phyloP scores from a whole-genome alignment of 257 asterid species.

The Asclepias syriaca region DNA sequence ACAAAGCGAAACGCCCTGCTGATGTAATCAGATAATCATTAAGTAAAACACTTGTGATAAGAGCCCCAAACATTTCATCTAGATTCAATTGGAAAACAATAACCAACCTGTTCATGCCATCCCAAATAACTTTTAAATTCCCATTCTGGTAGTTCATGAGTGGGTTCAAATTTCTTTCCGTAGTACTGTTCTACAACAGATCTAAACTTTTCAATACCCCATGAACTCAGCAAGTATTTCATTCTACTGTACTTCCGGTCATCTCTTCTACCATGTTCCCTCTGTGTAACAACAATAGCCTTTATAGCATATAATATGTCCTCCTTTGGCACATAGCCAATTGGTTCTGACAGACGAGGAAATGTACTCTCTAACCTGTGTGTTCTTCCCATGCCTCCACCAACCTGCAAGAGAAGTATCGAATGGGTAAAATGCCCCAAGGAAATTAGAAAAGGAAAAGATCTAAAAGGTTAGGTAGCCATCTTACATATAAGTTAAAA shows the following conservation, averaged over 20 bases:
- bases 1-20: background rate
- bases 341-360: conserved; percentile 81
- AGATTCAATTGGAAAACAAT: background rate
- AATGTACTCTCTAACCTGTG: conserved; percentile 83
- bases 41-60: background rate
- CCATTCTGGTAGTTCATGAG: conserved; percentile 88
- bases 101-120: conserved; percentile 91
- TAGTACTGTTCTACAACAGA: conserved; percentile 76
- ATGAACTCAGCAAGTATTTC: conserved; percentile 87
- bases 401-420: conserved; percentile 58
- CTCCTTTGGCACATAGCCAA: conserved; percentile 93
- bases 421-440: background rate
- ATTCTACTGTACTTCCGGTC: conserved; percentile 94
- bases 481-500: conserved; percentile 77
- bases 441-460: conserved; percentile 13
- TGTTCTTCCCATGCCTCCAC: conserved; percentile 99
- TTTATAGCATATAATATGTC: conserved; percentile 86
- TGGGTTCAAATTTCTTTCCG: conserved; percentile 76
- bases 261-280: conserved; percentile 97
- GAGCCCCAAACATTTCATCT: background rate
- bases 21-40: background rate
- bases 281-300: conserved; percentile 90
- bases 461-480: conserved; percentile 8
- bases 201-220: conserved; percentile 96
- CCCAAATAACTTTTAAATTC: conserved; percentile 95